Conservation (phyloP, 2,329 filamentous ascomycete genomes). For the Dichotomopilus funicola region DNA sequence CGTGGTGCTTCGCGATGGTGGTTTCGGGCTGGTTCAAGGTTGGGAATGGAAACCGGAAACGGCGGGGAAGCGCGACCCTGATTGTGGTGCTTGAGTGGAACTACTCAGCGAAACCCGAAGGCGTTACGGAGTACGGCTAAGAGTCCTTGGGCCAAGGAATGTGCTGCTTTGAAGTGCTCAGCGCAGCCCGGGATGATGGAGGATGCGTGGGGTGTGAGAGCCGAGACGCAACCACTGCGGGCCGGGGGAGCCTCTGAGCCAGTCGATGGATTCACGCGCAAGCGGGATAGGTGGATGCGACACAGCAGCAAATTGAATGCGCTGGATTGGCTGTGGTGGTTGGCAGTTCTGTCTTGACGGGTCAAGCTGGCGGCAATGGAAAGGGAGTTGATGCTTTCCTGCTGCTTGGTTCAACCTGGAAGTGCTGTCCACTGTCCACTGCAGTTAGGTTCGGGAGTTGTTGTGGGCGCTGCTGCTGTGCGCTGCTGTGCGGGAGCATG, state of each 20-base stretch:
- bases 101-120: no score
- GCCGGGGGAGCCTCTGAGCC: conserved; percentile 6
- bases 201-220: conserved; percentile 3
- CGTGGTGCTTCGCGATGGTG: not conserved
- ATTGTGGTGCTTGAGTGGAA: not conserved
- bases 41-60: conserved; percentile 6
- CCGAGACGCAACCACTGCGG: conserved; percentile 13
- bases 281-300: not conserved
- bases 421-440: no score
- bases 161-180: not conserved
- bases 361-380: conserved; percentile 4
- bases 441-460: no score
- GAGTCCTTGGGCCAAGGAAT: conserved; percentile 1
- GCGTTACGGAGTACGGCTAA: no score
- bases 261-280: conserved; percentile 2
- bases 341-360: not conserved
- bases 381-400: not conserved
- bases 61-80: conserved; percentile 8
- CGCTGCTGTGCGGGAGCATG: not conserved
- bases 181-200: no score
- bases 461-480: not conserved
- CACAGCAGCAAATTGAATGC: conserved; percentile 4
- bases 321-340: not conserved
- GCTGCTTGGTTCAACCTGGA: no score
- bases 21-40: conserved; percentile 1